A percentile compares a stretch with the other conserved stretches of the same genome.
phyloP scores from a whole-genome alignment of 768 basidiomycete species.

The Neoboletus brunneissimus region DNA sequence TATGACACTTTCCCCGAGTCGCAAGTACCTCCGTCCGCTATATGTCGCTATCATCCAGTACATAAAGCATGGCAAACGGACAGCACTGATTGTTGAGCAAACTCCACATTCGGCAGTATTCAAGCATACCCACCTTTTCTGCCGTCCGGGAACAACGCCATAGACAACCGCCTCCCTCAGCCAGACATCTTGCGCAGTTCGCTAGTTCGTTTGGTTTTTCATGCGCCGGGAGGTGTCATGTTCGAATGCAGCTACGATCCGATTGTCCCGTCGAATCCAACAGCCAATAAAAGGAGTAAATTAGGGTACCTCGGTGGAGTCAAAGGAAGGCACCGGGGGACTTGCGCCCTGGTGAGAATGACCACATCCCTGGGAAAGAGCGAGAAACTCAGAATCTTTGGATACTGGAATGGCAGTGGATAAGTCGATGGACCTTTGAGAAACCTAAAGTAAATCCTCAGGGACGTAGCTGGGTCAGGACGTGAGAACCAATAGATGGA shows the following conservation, averaged over 20 bases:
- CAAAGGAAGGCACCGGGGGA: not conserved
- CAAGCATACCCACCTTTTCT: no score
- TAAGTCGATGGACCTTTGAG: not conserved
- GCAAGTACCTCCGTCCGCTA: conserved; percentile 10
- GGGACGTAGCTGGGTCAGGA: conserved; percentile 53
- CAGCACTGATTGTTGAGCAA: no score
- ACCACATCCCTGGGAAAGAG: conserved; percentile 50
- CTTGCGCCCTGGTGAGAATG: conserved; percentile 38
- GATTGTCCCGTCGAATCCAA: conserved; percentile 40
- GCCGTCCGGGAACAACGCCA: conserved; percentile 44
- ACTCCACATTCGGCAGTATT: no score
- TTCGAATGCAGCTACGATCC: conserved; percentile 46
- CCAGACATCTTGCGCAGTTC: conserved; percentile 55
- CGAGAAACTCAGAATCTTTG: conserved; percentile 47
- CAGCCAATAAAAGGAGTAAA: conserved; percentile 24
- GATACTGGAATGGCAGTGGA: not conserved
- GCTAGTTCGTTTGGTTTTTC: conserved; percentile 50
- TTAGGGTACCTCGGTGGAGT: not conserved
- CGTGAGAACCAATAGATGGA: conserved; percentile 60
- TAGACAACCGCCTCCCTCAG: conserved; percentile 47
- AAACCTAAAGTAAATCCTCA: conserved; percentile 58
- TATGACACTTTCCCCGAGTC: conserved; percentile 23
- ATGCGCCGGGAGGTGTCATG: conserved; percentile 49
- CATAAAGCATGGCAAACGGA: no score
- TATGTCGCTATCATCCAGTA: conserved; percentile 32